phyloP scores from a whole-genome alignment of 768 basidiomycete genomes.

The Suillus sp. region DNA sequence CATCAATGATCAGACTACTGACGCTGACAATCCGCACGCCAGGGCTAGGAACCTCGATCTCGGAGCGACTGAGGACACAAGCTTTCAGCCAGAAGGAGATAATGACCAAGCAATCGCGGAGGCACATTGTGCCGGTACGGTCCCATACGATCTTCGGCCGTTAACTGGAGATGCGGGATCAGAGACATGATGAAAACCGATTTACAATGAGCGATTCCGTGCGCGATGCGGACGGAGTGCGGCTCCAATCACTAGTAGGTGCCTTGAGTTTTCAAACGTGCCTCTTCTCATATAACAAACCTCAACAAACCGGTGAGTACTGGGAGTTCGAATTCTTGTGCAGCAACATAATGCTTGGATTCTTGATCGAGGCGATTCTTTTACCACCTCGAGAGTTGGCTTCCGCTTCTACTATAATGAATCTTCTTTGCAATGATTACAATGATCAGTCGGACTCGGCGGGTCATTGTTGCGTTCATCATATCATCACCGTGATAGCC shows the following conservation, averaged over 20 bases:
- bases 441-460: background rate
- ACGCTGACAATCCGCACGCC: background rate
- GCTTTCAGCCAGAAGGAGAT: background rate
- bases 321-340: background rate
- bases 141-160: too few relatives aligned
- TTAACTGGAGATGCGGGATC: background rate
- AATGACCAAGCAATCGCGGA: background rate
- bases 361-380: background rate
- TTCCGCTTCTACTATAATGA: constrained; percentile 1
- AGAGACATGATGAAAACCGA: background rate
- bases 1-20: background rate
- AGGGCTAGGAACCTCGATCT: background rate
- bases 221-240: background rate
- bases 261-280: background rate
- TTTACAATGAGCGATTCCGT: too few relatives aligned
- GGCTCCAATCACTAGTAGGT: too few relatives aligned
- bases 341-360: background rate
- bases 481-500: background rate
- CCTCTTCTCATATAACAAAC: background rate
- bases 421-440: background rate
- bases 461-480: background rate
- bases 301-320: background rate
- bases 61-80: background rate
- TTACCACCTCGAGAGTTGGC: background rate
- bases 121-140: background rate